Evolutionary conservation across 129 eudicot species (phyloP).

Genomic region (Deinandra increscens): DNA sequence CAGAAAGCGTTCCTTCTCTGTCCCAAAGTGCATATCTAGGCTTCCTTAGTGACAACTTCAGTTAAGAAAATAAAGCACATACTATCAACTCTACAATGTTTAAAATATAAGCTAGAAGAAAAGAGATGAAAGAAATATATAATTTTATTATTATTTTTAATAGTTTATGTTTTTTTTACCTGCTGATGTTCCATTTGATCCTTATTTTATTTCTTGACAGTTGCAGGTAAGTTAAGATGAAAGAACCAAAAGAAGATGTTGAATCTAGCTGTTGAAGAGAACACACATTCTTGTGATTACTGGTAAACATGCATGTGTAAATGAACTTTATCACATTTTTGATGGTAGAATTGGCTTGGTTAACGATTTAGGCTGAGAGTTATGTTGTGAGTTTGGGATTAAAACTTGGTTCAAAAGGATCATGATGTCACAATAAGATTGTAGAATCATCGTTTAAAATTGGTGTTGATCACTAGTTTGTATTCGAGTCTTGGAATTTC

Average conservation of each 20-base stretch:
- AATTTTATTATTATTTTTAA: not conserved
- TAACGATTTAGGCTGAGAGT: slow-evolving; percentile 9
- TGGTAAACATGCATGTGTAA: not conserved
- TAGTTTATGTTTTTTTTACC: not conserved
- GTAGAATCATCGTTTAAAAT: not conserved
- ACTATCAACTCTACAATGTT: not conserved
- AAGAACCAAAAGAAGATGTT: slow-evolving; percentile 14
- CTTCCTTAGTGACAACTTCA: too few relatives aligned
- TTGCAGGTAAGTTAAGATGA: slow-evolving; percentile 18
- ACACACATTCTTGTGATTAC: slow-evolving; percentile 16
- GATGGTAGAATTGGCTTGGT: slow-evolving; percentile 16
- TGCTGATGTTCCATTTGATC: not conserved
- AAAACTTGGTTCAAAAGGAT: not conserved
- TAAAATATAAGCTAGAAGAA: not conserved
- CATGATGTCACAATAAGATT: slow-evolving; percentile 9
- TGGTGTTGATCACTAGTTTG: not conserved
- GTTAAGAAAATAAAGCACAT: too few relatives aligned
- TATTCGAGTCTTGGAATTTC: not conserved
- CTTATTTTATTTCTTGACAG: not conserved
- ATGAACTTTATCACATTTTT: slow-evolving; percentile 23
- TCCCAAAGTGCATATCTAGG: too few relatives aligned
- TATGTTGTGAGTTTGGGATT: not conserved
- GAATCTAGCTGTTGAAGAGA: slow-evolving; percentile 18
- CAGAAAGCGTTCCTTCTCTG: too few relatives aligned
- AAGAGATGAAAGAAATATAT: too few relatives aligned